Evolutionary conservation across 139 green algal species (phyloP), one percentile per base, ranked within the genome.

Genomic region (Dunaliella primolecta): DNA sequence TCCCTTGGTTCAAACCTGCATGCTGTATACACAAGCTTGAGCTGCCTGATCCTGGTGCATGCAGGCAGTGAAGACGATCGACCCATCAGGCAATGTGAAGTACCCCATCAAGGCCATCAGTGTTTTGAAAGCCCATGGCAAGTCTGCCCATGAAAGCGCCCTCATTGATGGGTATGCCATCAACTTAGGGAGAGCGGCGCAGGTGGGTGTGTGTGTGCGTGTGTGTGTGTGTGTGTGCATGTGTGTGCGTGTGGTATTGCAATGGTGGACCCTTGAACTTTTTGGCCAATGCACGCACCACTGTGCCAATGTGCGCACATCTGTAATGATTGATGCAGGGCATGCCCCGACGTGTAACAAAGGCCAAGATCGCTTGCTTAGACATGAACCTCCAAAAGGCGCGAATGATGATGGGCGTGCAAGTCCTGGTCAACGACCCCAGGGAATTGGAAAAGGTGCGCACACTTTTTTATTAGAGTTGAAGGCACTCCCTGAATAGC

Each of bases 41-140:
- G n/a, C n/a, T n/a, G n/a, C n/a, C n/a, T n/a, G n/a, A n/a, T n/a
- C n/a, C n/a, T n/a, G n/a, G n/a, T n/a, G 34, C 23, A 88, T 96
- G 27, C 84, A 85, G 36, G 76, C 82, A 29, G 90, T 96, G 23
- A 94, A 93, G 86, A 89, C 29, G 7, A 87, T 81, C 15, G 87
- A 92, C 57, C 83, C 90, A 70, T 93, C 83, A 77, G 92, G 90
- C 55, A 92, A 89, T 71, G 82, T 91, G 24, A 86, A 84, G 20
- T 99, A 98, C 90, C 96, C 96, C 0, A 92, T 99, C 56, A 96
- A 96, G 86, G 93, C 96, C n/a, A 96, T 99, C 89, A 99, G 98
- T 89, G 92, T 99, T 55, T 93, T 99, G 11, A 99, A 99, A 87
- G 97, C 97, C 31, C 96, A 98, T 86, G 97, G 97, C 37, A 97